These are phyloP conservation scores for Isatis tinctoria DNA, from an alignment of 345 rosid species.

Conservation along the genomic window DNA sequence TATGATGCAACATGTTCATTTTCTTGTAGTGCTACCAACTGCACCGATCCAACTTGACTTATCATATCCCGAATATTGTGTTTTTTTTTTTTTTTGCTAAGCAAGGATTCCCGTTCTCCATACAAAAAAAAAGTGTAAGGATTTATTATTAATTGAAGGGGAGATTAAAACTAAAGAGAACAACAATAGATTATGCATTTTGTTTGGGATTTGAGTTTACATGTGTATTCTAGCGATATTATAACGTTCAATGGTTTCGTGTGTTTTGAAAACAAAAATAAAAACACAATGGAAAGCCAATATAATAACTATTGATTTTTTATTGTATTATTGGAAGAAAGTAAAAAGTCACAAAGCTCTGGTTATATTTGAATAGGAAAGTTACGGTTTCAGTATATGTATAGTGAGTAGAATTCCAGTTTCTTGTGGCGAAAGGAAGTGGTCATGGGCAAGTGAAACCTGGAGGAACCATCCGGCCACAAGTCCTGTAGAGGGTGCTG, in stretches of 20 bases:
- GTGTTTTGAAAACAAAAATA: neutral
- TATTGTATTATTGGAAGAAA: neutral
- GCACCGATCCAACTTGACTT: no score
- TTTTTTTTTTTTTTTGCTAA: no score
- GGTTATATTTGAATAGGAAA: neutral
- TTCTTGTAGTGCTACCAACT: no score
- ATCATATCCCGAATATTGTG: no score
- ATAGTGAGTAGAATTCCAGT: neutral
- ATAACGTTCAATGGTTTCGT: neutral
- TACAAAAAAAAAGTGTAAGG: neutral
- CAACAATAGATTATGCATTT: neutral
- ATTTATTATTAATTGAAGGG: neutral
- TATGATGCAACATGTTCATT: no score
- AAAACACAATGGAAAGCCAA: neutral
- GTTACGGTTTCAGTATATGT: neutral
- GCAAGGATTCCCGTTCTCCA: neutral
- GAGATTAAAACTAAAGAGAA: neutral
- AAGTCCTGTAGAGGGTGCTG: neutral
- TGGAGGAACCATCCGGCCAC: constrained; percentile 9
- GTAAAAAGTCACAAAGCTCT: neutral
- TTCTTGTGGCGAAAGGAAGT: neutral
- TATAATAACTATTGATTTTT: neutral
- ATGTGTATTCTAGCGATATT: neutral
- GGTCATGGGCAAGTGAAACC: constrained; percentile 17
- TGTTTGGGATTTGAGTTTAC: neutral